Conservation (phyloP, 345 rosid species). For the Geranium brycei region DNA sequence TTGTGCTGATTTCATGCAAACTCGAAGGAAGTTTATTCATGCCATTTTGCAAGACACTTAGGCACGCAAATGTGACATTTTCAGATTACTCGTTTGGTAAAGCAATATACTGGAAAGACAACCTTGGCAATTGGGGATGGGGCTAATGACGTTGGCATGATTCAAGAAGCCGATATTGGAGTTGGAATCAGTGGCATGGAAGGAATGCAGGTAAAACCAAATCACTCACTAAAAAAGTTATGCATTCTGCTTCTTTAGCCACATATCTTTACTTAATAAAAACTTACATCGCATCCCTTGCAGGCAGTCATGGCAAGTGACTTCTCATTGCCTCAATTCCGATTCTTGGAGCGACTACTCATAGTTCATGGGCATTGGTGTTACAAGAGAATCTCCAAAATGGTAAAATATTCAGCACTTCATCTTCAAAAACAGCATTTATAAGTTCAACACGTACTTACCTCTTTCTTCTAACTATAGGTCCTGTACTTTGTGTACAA, state of each 20-base stretch:
- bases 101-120: constrained; percentile 52
- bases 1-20: too few species aligned
- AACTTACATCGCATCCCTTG: constrained; percentile 2
- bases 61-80: neutral
- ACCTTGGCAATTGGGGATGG: constrained; percentile 80
- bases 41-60: neutral
- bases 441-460: too few species aligned
- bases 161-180: constrained; percentile 92
- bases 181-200: constrained; percentile 82
- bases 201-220: constrained; percentile 64
- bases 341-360: constrained; percentile 51
- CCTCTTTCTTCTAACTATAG: constrained; percentile 14
- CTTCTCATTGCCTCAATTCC: constrained; percentile 65
- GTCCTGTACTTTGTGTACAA: constrained; percentile 66
- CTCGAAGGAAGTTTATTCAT: too few species aligned
- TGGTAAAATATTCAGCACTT: constrained; percentile 27
- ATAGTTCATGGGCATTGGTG: constrained; percentile 85
- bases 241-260: too few species aligned
- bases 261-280: too few species aligned
- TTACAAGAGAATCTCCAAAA: constrained; percentile 61
- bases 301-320: constrained; percentile 92
- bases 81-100: constrained; percentile 62
- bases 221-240: too few species aligned
- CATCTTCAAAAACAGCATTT: neutral
- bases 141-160: constrained; percentile 84